Evolutionary conservation across 2,329 filamentous ascomycete species (phyloP), one percentile per base, ranked within the genome.

Genomic region (Ceratocystiopsis minuta): DNA sequence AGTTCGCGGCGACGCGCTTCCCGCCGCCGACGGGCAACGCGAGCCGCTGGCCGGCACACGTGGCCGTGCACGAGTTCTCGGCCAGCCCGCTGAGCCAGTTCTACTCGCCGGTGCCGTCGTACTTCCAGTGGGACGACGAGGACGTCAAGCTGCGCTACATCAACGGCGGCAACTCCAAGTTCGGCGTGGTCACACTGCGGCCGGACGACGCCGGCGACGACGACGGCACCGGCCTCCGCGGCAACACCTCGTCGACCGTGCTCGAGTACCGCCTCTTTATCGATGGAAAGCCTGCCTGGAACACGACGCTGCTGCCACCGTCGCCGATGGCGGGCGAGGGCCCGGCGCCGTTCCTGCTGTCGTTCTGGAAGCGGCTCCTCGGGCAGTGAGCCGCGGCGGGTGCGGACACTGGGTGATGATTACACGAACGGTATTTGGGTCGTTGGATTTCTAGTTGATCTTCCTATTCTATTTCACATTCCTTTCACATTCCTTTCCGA

Each of bases 41-140:
- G 1, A 72, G 74, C 39, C 71, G 59, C 41, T 84, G 78, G 78
- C 66, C 73, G 0, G 61, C 73, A 39, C 68, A 60, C 36, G 71
- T 75, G 2, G 68, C 78, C 0, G 81, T 92, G 0, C 80, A 93
- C 52, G 90, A 98, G 57, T 96, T 95, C 59, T 90, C 83, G 18
- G 86, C 81, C 1, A 90, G 83, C 42, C 90, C 90, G 0, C 57
- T 98, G 40, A 92, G 78, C 56, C 93, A 96, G 68, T 98, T 98
- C 55, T 94, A 90, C 51, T 71, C 90, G 5, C 90, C 90, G 0
- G 63, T 88, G 18, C 70, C 79, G 2, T 88, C 85, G 0, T 98
- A 96, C 58, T 68, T 67, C 50, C 85, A 95, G 59, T 73, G 70
- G 1, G 85, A 92, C 50, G 69, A 78, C 1, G 76, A 87, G 51